Conservation (phyloP, 169 alveolate genomes). For the Cryptosporidium andersoni region DNA sequence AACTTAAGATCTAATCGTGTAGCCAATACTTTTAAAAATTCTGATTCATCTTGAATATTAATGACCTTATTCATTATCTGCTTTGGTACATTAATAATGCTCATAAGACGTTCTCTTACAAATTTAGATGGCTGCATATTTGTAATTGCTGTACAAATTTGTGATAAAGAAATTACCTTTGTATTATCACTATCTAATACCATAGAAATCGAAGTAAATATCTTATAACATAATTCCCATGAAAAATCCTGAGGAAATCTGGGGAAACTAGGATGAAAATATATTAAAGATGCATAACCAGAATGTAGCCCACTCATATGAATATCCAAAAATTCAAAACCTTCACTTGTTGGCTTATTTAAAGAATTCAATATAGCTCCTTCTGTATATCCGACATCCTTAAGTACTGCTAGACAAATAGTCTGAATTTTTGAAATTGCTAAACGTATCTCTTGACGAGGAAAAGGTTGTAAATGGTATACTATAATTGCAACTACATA, state of each 20-base stretch:
- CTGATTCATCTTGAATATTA: conserved; percentile 6
- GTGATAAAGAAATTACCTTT: conserved; percentile 10
- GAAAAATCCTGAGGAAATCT: conserved; percentile 2
- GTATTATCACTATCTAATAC: conserved; percentile 2
- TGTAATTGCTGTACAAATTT: conserved; percentile 40
- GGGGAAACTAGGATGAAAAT: conserved; percentile 57
- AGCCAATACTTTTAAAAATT: conserved; percentile 7
- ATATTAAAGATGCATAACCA: conserved; percentile 30
- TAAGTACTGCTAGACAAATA: conserved; percentile 48
- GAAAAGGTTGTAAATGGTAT: conserved; percentile 29
- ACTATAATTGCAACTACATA: conserved; percentile 30
- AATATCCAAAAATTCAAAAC: not conserved
- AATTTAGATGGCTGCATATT: not conserved
- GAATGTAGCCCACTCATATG: conserved; percentile 14
- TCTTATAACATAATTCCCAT: conserved; percentile 50
- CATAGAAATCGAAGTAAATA: conserved; percentile 46
- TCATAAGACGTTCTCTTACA: conserved; percentile 11
- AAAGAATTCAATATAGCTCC: not conserved
- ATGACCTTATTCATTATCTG: conserved; percentile 1
- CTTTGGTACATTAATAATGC: conserved; percentile 36
- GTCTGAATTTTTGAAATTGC: conserved; percentile 41
- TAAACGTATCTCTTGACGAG: conserved; percentile 17
- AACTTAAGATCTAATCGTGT: not conserved
- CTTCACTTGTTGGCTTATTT: conserved; percentile 10
- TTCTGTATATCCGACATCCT: conserved; percentile 41